phyloP scores from a whole-genome alignment of 768 basidiomycete species.

The Amanita rimosa region DNA sequence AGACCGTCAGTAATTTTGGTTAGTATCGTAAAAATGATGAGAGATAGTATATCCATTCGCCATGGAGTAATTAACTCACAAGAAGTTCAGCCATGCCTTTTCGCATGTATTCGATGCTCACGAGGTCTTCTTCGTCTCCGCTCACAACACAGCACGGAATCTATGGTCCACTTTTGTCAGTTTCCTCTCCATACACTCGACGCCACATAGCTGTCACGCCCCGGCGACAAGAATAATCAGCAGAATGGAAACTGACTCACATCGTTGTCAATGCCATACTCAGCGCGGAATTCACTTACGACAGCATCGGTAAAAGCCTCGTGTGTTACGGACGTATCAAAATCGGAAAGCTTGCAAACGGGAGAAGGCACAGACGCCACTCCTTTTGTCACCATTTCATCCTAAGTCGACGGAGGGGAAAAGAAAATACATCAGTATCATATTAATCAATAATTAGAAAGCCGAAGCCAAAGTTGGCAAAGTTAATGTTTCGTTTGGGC shows the following conservation, averaged over 20 bases:
- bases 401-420: constrained; percentile 29
- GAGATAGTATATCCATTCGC: not conserved
- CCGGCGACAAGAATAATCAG: constrained; percentile 16
- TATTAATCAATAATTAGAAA: not conserved
- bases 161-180: not conserved
- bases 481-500: not conserved
- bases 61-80: constrained; percentile 25
- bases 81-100: constrained; percentile 64
- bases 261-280: constrained; percentile 32
- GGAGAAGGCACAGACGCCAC: constrained; percentile 90
- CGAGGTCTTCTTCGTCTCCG: constrained; percentile 19
- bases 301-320: constrained; percentile 62
- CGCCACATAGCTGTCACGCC: not conserved
- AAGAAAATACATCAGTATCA: not conserved
- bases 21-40: not conserved
- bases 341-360: constrained; percentile 70
- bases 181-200: not conserved
- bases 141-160: not conserved
- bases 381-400: constrained; percentile 72
- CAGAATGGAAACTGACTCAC: constrained; percentile 13
- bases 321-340: constrained; percentile 43
- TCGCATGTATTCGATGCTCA: constrained; percentile 46
- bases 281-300: constrained; percentile 49
- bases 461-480: not conserved
- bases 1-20: constrained; percentile 3